Percentiles rank a stretch among this genome's conserved stretches.
Evolutionary conservation across 2,329 filamentous ascomycete species (phyloP).

Genomic region (Proliferodiscus dingleyae): DNA sequence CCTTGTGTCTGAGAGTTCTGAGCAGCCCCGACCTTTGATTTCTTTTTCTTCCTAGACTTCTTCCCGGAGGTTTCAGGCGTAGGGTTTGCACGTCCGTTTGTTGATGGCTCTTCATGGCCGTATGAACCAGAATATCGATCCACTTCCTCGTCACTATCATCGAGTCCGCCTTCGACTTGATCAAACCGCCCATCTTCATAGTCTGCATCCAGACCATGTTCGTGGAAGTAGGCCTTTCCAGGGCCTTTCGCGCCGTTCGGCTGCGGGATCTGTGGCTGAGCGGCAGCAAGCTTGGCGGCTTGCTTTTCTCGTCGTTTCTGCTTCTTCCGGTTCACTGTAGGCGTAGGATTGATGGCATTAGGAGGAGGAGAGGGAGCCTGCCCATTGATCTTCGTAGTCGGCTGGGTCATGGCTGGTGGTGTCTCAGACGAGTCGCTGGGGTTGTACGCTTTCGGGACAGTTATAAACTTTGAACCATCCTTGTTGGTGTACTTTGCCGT

Average conservation of each 20-base stretch:
- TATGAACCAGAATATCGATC: constrained; percentile 32
- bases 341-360: constrained; percentile 33
- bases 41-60: constrained; percentile 39
- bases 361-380: constrained; percentile 24
- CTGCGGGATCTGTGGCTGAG: constrained; percentile 19
- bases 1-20: constrained; percentile 13
- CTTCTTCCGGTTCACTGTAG: constrained; percentile 82
- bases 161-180: constrained; percentile 47
- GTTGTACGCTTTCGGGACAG: constrained; percentile 51
- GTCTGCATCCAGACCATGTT: constrained; percentile 24
- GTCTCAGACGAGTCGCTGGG: constrained; percentile 48
- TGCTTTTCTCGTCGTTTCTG: constrained; percentile 85
- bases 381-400: constrained; percentile 29
- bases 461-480: constrained; percentile 66
- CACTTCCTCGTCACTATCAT: constrained; percentile 51
- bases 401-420: constrained; percentile 39
- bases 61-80: constrained; percentile 25
- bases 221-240: constrained; percentile 24
- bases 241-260: constrained; percentile 20
- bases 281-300: constrained; percentile 31
- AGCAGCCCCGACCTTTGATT: constrained; percentile 24
- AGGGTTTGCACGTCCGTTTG: constrained; percentile 28
- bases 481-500: constrained; percentile 63
- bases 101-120: constrained; percentile 28
- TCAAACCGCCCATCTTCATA: constrained; percentile 35